phyloP scores from a whole-genome alignment of 371 early-diverging fungal species.

The Saksenaea vasiformis region DNA sequence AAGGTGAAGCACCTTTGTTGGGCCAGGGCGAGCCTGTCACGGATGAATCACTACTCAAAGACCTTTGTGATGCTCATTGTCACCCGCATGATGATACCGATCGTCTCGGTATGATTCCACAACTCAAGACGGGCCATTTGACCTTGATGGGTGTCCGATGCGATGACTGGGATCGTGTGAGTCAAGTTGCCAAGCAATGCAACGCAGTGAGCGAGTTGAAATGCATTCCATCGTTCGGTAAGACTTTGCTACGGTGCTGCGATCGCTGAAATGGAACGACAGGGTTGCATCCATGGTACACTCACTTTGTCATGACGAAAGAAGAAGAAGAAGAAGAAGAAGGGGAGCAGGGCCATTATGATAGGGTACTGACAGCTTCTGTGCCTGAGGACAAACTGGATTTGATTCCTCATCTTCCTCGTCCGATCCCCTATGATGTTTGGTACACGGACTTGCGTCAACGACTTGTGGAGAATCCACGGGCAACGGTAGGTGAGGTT shows the following conservation, averaged over 20 bases:
- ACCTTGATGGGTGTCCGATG: slow-evolving; percentile 52
- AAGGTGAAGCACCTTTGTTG: background rate
- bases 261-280: background rate
- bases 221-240: slow-evolving; percentile 50
- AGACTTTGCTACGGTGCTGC: background rate
- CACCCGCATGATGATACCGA: slow-evolving; percentile 50
- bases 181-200: slow-evolving; percentile 24
- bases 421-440: slow-evolving; percentile 24
- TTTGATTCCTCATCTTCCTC: slow-evolving; percentile 22
- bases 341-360: slow-evolving; percentile 23
- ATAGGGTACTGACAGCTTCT: slow-evolving; percentile 20
- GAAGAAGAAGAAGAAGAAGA: slow-evolving; percentile 9
- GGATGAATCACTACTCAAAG: slow-evolving; percentile 6
- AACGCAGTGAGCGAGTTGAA: slow-evolving; percentile 11
- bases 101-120: slow-evolving; percentile 23
- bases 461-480: slow-evolving; percentile 39
- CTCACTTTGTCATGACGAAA: slow-evolving; percentile 26
- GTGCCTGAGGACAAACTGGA: slow-evolving; percentile 24
- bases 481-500: slow-evolving; percentile 79
- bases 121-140: slow-evolving; percentile 42
- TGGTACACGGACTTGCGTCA: slow-evolving; percentile 38
- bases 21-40: background rate
- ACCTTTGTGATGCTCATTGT: slow-evolving; percentile 50
- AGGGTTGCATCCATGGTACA: slow-evolving; percentile 54
- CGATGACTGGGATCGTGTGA: slow-evolving; percentile 49